Conservation (phyloP, 768 basidiomycete species). For the Gautieria morchelliformis region DNA sequence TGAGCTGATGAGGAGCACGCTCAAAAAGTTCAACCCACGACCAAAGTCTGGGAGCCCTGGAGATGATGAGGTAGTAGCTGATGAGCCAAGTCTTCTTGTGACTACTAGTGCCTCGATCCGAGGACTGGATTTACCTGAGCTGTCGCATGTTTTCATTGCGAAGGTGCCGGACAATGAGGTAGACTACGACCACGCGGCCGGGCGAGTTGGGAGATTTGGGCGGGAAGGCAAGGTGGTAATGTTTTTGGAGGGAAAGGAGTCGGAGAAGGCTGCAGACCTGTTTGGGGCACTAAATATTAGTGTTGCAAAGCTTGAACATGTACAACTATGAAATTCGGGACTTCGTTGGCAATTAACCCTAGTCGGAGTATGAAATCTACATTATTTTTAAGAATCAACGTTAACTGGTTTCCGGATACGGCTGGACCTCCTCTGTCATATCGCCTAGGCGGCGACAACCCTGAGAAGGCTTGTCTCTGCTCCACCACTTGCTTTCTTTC, state of each 20-base stretch:
- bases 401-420: too few species aligned
- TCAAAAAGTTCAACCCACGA: slow-evolving; percentile 6
- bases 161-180: slow-evolving; percentile 54
- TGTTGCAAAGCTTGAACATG: not conserved
- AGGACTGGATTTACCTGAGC: slow-evolving; percentile 60
- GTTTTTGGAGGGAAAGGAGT: slow-evolving; percentile 34
- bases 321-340: not conserved
- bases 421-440: too few species aligned
- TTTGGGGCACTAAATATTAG: not conserved
- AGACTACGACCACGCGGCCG: slow-evolving; percentile 60
- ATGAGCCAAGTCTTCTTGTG: slow-evolving; percentile 52
- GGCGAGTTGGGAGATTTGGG: slow-evolving; percentile 69
- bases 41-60: not conserved
- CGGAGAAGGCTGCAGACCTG: not conserved
- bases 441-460: not conserved
- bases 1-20: slow-evolving; percentile 26
- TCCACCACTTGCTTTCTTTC: not conserved
- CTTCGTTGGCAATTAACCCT: not conserved
- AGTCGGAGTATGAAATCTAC: too few species aligned
- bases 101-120: slow-evolving; percentile 60
- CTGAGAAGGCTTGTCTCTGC: not conserved
- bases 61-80: slow-evolving; percentile 20
- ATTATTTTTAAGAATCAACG: not conserved
- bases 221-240: slow-evolving; percentile 56
- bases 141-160: slow-evolving; percentile 68